These are phyloP conservation scores for Zasmidium cellare DNA, from an alignment of 2,329 filamentous ascomycete genomes.

Conservation along the genomic window DNA sequence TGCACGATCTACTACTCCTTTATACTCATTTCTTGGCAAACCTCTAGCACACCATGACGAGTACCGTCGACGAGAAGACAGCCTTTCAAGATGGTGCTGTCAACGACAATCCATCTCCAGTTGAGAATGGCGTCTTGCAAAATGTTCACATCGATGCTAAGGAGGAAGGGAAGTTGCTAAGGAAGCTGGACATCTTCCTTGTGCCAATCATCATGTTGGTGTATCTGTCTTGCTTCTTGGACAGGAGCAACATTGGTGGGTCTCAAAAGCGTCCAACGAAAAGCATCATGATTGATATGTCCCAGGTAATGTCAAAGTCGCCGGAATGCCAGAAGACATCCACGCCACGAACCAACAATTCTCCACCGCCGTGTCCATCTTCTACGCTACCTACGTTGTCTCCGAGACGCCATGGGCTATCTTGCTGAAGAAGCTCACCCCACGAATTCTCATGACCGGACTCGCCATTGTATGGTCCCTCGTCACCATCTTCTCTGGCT, in stretches of 20 bases:
- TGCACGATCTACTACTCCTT: background rate
- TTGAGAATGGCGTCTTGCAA: conserved; percentile 6
- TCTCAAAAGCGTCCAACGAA: background rate
- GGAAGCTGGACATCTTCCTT: conserved; percentile 51
- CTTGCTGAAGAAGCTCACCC: conserved; percentile 5
- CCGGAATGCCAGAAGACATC: conserved; percentile 50
- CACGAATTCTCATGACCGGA: conserved; percentile 2
- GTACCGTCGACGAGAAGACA: background rate
- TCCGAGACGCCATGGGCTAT: conserved; percentile 45
- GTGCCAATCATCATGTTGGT: conserved; percentile 57
- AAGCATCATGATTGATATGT: too few relatives aligned
- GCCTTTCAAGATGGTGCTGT: background rate
- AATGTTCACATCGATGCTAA: conserved; percentile 40
- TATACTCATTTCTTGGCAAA: background rate
- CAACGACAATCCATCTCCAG: background rate
- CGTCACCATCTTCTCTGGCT: conserved; percentile 51
- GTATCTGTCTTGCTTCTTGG: conserved; percentile 57
- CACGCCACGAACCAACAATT: conserved; percentile 43
- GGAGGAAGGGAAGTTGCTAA: conserved; percentile 48
- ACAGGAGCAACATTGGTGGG: conserved; percentile 48
- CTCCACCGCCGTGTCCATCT: conserved; percentile 52
- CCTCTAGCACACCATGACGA: background rate
- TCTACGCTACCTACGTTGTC: conserved; percentile 46
- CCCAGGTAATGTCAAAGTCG: conserved; percentile 21
- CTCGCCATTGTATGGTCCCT: conserved; percentile 47